A percentile compares a stretch with the other conserved stretches of the same genome.
Conservation (phyloP, 768 basidiomycete species). For the Lactarius tabidus region DNA sequence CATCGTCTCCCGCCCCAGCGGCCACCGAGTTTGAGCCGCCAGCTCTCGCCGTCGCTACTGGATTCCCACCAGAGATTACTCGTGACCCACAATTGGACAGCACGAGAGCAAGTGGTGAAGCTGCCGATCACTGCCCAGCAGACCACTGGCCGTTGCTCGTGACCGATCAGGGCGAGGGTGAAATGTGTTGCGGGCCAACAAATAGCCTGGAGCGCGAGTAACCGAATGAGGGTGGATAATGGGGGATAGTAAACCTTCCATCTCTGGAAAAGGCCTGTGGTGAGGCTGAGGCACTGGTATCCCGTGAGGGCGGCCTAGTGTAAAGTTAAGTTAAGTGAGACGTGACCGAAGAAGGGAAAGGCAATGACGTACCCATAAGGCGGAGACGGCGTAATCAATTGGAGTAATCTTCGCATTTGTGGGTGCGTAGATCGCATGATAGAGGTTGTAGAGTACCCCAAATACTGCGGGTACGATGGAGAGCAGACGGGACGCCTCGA, state of each 20-base stretch:
- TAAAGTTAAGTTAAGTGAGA: background rate
- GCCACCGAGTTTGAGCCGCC: conserved; percentile 29
- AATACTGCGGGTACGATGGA: conserved; percentile 69
- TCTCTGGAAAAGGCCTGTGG: conserved; percentile 82
- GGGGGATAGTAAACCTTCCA: conserved; percentile 92
- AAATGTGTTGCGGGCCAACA: conserved; percentile 94
- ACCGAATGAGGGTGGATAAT: conserved; percentile 81
- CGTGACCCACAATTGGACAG: conserved; percentile 94
- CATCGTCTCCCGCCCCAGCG: conserved; percentile 61
- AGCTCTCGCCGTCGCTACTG: conserved; percentile 15
- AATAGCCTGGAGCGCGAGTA: conserved; percentile 89
- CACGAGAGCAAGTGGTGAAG: conserved; percentile 77
- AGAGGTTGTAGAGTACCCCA: conserved; percentile 61
- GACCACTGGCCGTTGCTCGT: conserved; percentile 67
- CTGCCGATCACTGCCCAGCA: conserved; percentile 90
- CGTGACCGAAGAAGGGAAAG: background rate
- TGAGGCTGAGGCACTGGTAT: conserved; percentile 81
- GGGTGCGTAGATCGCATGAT: conserved; percentile 49
- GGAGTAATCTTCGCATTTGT: conserved; percentile 35
- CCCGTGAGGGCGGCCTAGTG: conserved; percentile 81
- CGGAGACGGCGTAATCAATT: conserved; percentile 62
- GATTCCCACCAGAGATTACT: conserved; percentile 58
- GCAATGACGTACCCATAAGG: conserved; percentile 58
- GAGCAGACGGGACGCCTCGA: conserved; percentile 64
- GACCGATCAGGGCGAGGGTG: conserved; percentile 71